Base-by-base conservation (phyloP, 129 eudicot genomes). In the Erigeron canadensis region DNA sequence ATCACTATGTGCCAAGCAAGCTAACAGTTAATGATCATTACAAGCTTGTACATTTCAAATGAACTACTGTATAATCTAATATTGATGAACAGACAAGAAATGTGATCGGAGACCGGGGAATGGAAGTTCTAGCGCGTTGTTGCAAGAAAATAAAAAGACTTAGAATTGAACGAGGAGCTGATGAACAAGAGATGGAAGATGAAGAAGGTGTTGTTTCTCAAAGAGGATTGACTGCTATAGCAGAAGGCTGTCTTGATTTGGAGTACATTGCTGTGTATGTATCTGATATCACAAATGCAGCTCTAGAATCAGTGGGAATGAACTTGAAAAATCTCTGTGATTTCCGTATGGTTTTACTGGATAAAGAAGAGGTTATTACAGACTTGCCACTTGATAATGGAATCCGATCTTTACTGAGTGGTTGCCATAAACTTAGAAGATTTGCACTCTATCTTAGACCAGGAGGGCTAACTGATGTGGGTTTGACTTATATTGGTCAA, bases 331-430 rank as follows among this genome's bases (percentile, higher is more conserved):
- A 87, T 38, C 95, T 92, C 11, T 22, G 71, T 15, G 96, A 92
- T 81, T 92, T 92, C 59, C 95, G 98, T 15, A 19, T 92, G 68
- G 98, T 87, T 41, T 79, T 92, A 59, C 91, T 92, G 41, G 96
- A 85, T 58, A 75, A 81, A 39, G 89, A 89, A 75, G 89, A 77
- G 16, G 77, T 21, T 23, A 80, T 92, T 22, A 80, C 96, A 2
- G 98, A 92, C 73, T 65, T 92, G 38, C 98, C 98, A 21, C 91
- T 92, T 18, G 98, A 92, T 70, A 81, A 80, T 21, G 98, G 98
- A 64, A 89, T 92, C 47, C 84, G 82, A n/a, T 80, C 95, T 39
- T 82, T 92, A 55, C 51, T 92, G 65, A 85, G 80, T 11, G 96
- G 98, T 39, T 92, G 98, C 80, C 51, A 15, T 7, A 58, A 77